Base-by-base conservation (phyloP, 257 asterid genomes). In the Solanum sejunctum region DNA sequence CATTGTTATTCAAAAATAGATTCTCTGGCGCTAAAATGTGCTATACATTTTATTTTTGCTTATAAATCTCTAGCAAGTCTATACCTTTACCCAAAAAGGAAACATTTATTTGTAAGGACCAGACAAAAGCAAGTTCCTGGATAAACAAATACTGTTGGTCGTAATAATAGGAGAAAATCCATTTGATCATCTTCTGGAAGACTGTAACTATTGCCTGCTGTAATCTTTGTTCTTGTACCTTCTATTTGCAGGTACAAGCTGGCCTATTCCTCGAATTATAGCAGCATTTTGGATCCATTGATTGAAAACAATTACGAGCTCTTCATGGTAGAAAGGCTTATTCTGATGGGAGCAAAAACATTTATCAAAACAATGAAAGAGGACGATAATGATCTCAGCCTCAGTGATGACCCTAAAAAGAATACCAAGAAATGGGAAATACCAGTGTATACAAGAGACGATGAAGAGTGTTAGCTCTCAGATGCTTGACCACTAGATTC, bases 371-470 rank as follows among this genome's bases (percentile, higher is more conserved):
- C 98, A 5, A 93, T 77, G 89, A 95, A 92, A 86, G 98, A 92
- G 89, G 92, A 88, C 0, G 96, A 90, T 55, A 83, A 85, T 1
- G 98, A 92, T 90, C 94, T 92, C 84, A 92, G 97, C 92, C 98
- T 95, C 43, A 94, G 98, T 3, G 98, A 97, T 71, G 98, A 97
- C 88, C 96, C 98, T 45, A 95, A 95, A 87, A 97, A 97, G 96
- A 95, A 95, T 86, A 91, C 90, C 56, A 97, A 95, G 89, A 80
- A 61, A 55, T 97, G 98, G 98, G 92, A 95, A 64, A 87, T 91
- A 71, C 98, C 98, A 49, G 94, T 96, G 87, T 88, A 91, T 86
- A 86, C 97, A 36, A 89, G 87, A 87, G 97, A 95, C 26, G 67
- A 86, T 13, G 88, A 86, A 13, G 91, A 91, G 66, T 95, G 98